Evolutionary conservation across 495 filamentous ascomycete genomes (phyloP), one percentile per base, ranked within the genome.

Genomic region (Daldinia caldariorum): DNA sequence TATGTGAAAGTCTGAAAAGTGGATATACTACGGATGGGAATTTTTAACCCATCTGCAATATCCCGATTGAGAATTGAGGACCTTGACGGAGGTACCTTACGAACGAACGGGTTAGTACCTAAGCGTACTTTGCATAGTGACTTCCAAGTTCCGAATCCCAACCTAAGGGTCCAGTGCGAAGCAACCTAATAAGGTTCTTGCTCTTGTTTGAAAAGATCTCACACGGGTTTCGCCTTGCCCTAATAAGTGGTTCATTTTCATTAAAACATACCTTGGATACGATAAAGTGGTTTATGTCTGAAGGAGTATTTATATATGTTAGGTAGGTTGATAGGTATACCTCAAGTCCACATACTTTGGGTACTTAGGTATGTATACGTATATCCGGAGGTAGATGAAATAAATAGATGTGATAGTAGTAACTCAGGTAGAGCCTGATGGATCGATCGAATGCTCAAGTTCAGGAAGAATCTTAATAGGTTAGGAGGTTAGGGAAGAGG

Each of bases 1-100:
- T 71, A 69, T 66, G 47, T 66, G 65, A 62, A 73, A 70, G 61
- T 73, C 62, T 70, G 62, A 73, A 73, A 70, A 69, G 71, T 69
- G 66, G 66, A 64, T 66, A 66, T 63, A 63, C 29, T 56, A 61
- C 51, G 57, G 58, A 70, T 73, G 61, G 61, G 63, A 67, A 57
- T 62, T 73, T 50, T 59, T 35, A 14, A 60, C 56, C 13, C 14
- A 59, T 60, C 71, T 73, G 66, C 66, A 70, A 63, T 54, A 9
- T 63, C 66, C 70, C 70, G 70, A 59, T 54, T 66, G 70, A 70
- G 70, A 66, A 55, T 54, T 66, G 70, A 70, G 70, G 62, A 66
- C 66, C 70, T 66, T 69, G 70, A 70, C 66, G 70, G 66, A 68
- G 49, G 55, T 64, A 61, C 49, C 55, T 49, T 56, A 61, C 53